phyloP scores from a whole-genome alignment of 768 basidiomycete species.

The Phylloporus arenicola region DNA sequence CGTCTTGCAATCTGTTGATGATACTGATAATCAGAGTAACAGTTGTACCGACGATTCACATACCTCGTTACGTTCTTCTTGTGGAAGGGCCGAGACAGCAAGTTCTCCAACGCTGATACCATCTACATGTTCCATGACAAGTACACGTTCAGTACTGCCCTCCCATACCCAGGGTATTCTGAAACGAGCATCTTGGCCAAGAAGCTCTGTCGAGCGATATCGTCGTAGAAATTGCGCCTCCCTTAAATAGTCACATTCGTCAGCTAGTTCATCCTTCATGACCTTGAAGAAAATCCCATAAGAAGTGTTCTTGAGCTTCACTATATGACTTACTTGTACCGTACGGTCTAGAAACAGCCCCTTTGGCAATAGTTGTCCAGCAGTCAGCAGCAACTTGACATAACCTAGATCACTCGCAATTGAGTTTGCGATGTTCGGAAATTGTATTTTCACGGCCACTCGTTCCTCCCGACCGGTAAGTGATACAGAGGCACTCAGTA shows the following conservation, averaged over 20 bases:
- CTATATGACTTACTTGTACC: slow-evolving; percentile 46
- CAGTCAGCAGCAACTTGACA: slow-evolving; percentile 74
- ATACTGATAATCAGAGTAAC: background rate
- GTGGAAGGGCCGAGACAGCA: slow-evolving; percentile 47
- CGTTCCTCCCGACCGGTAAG: slow-evolving; percentile 51
- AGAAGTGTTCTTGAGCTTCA: background rate
- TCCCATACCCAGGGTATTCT: slow-evolving; percentile 85
- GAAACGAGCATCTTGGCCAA: slow-evolving; percentile 63
- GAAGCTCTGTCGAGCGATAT: slow-evolving; percentile 48
- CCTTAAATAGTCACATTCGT: slow-evolving; percentile 87
- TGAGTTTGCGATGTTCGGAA: slow-evolving; percentile 84
- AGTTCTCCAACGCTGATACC: slow-evolving; percentile 78
- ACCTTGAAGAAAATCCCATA: slow-evolving; percentile 41
- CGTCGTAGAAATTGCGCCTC: slow-evolving; percentile 68
- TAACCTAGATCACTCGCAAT: slow-evolving; percentile 87
- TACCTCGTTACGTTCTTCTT: slow-evolving; percentile 71
- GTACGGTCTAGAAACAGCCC: slow-evolving; percentile 90
- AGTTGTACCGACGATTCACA: slow-evolving; percentile 4
- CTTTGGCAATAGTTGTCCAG: slow-evolving; percentile 74
- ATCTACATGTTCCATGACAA: slow-evolving; percentile 84
- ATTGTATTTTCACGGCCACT: slow-evolving; percentile 89
- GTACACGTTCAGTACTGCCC: slow-evolving; percentile 71
- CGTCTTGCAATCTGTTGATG: slow-evolving; percentile 67
- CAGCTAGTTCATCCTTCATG: slow-evolving; percentile 82
- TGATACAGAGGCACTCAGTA: slow-evolving; percentile 47